Percentiles rank a stretch among this genome's conserved stretches.
These are phyloP conservation scores for Ustilago trichophora DNA, from an alignment of 1,284 basidiomycete species.

Conservation along the genomic window DNA sequence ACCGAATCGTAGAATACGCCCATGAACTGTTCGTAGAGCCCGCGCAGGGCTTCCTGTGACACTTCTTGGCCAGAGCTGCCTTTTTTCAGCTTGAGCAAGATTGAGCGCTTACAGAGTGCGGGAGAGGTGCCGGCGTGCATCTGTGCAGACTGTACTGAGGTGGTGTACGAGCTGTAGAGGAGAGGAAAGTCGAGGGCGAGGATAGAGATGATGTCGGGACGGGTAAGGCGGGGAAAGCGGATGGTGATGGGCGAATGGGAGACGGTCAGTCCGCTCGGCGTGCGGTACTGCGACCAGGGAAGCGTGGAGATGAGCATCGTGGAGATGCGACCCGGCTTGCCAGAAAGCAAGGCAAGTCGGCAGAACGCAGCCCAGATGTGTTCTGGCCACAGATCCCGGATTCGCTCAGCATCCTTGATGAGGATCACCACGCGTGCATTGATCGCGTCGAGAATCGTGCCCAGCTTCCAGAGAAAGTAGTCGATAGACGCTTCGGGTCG, in stretches of 20 bases:
- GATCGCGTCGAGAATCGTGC: conserved; percentile 7
- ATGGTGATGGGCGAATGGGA: conserved; percentile 49
- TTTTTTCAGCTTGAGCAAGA: conserved; percentile 14
- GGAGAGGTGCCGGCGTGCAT: conserved; percentile 27
- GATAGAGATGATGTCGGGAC: conserved; percentile 40
- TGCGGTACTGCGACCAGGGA: conserved; percentile 52
- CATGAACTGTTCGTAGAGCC: conserved; percentile 38
- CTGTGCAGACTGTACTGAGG: conserved; percentile 31
- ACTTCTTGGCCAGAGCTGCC: conserved; percentile 11
- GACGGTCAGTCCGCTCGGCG: conserved; percentile 40
- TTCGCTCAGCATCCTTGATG: conserved; percentile 55
- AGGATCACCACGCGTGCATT: conserved; percentile 37
- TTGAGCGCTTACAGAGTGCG: conserved; percentile 15
- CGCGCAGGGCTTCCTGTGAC: conserved; percentile 6
- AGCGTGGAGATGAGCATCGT: conserved; percentile 47
- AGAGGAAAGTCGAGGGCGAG: conserved; percentile 38
- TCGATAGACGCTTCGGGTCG: conserved; percentile 38
- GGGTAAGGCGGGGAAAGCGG: conserved; percentile 39
- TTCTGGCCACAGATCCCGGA: conserved; percentile 61
- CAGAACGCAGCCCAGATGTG: conserved; percentile 52
- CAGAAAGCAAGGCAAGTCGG: conserved; percentile 32
- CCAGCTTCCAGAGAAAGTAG: conserved; percentile 33
- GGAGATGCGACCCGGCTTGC: conserved; percentile 38
- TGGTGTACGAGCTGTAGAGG: conserved; percentile 25
- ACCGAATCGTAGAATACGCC: conserved; percentile 59